These are phyloP conservation scores for Pezicula carpinea DNA, from an alignment of 2,329 filamentous ascomycete species.

Conservation along the genomic window DNA sequence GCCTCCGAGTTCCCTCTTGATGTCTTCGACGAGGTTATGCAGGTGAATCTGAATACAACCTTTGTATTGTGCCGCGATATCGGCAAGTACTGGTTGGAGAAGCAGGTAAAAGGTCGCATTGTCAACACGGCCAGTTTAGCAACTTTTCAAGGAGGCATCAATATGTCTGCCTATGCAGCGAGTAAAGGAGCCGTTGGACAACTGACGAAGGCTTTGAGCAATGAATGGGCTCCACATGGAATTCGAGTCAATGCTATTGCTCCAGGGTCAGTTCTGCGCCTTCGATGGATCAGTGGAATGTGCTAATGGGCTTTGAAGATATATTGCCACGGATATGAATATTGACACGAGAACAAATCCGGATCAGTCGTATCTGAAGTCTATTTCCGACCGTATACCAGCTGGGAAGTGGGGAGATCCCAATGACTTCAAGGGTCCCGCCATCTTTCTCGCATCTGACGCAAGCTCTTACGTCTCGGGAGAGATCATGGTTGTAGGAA, in stretches of 20 bases:
- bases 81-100: slow-evolving; percentile 2
- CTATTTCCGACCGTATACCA: slow-evolving; percentile 70
- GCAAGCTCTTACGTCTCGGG: slow-evolving; percentile 75
- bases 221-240: slow-evolving; percentile 73
- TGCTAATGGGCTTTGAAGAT: too few species aligned
- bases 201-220: slow-evolving; percentile 75
- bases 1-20: slow-evolving; percentile 29
- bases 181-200: slow-evolving; percentile 19
- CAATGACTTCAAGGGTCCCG: slow-evolving; percentile 80
- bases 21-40: slow-evolving; percentile 29
- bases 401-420: slow-evolving; percentile 74
- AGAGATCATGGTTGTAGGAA: slow-evolving; percentile 65
- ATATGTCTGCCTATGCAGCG: neutral
- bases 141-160: neutral
- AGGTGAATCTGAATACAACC: slow-evolving; percentile 26
- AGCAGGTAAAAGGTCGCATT: neutral
- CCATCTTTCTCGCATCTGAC: slow-evolving; percentile 68
- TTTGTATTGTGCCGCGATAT: slow-evolving; percentile 1
- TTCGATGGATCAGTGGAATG: too few species aligned
- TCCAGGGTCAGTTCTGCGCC: slow-evolving; percentile 54
- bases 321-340: slow-evolving; percentile 91
- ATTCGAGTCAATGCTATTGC: slow-evolving; percentile 81
- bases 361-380: slow-evolving; percentile 62
- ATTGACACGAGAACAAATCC: slow-evolving; percentile 66
- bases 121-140: slow-evolving; percentile 2